phyloP scores from a whole-genome alignment of 352 stramenopile species.

The Globisporangium ultimum region DNA sequence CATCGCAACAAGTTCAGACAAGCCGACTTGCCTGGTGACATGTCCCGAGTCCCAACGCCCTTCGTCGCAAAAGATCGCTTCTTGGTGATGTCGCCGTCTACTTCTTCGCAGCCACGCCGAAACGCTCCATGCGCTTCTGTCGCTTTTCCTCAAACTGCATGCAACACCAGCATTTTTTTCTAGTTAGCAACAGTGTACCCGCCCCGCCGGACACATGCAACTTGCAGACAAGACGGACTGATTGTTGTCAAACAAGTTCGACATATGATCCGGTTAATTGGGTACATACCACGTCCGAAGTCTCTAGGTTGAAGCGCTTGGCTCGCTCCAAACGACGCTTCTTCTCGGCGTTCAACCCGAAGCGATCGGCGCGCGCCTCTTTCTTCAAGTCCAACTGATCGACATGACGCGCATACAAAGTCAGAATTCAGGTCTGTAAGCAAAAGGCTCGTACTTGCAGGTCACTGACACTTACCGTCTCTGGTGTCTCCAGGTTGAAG shows the following conservation, averaged over 20 bases:
- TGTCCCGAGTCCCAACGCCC: not conserved
- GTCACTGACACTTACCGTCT: slow-evolving; percentile 39
- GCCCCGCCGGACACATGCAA: not conserved
- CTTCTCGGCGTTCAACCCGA: slow-evolving; percentile 77
- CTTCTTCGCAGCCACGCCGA: slow-evolving; percentile 26
- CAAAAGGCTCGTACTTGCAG: too few species aligned
- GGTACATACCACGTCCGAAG: slow-evolving; percentile 61
- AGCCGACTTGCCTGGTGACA: not conserved
- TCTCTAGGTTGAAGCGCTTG: slow-evolving; percentile 84
- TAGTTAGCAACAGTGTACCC: too few species aligned
- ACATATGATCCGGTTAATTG: not conserved
- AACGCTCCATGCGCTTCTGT: slow-evolving; percentile 70
- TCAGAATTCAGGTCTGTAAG: too few species aligned
- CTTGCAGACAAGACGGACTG: slow-evolving; percentile 5
- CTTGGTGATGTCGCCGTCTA: not conserved
- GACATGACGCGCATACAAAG: too few species aligned
- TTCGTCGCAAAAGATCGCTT: slow-evolving; percentile 10
- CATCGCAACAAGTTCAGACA: too few species aligned
- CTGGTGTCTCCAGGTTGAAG: slow-evolving; percentile 75
- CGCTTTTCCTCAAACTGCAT: slow-evolving; percentile 71
- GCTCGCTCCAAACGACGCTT: slow-evolving; percentile 79
- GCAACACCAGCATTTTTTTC: not conserved
- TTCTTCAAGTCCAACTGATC: slow-evolving; percentile 81
- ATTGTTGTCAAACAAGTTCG: not conserved
- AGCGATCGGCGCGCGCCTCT: slow-evolving; percentile 68